Conservation (phyloP, 75 land plant genomes). For the Selaginella tamariscina region DNA sequence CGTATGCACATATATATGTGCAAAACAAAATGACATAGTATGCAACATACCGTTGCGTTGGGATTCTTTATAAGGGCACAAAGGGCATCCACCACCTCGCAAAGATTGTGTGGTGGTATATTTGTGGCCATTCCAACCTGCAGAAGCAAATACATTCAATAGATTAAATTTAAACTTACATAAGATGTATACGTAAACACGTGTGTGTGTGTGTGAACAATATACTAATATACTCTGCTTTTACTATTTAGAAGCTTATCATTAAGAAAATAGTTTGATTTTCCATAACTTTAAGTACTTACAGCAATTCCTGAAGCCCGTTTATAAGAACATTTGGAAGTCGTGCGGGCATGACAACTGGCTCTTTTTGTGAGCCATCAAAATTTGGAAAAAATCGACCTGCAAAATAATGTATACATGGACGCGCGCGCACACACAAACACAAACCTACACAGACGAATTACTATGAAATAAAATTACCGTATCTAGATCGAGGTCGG, state of each 20-base stretch:
- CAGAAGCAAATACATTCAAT: conserved; percentile 4
- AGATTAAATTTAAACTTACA: not conserved
- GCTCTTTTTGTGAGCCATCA: conserved; percentile 92
- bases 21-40: too few species aligned
- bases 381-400: conserved; percentile 93
- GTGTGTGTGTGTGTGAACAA: not conserved
- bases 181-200: not conserved
- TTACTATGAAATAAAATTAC: conserved; percentile 26
- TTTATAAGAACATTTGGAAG: conserved; percentile 78
- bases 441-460: too few species aligned
- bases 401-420: conserved; percentile 27
- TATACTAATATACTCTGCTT: not conserved
- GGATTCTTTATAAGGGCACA: conserved; percentile 78
- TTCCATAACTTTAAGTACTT: not conserved
- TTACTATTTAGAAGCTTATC: too few species aligned
- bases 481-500: conserved; percentile 73
- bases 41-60: conserved; percentile 74
- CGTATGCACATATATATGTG: too few species aligned
- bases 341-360: conserved; percentile 80
- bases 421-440: too few species aligned
- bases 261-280: not conserved
- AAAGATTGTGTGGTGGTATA: conserved; percentile 95
- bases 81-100: conserved; percentile 90
- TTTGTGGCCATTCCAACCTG: conserved; percentile 99
- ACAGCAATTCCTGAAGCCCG: conserved; percentile 99